Conservation (phyloP, 371 early-diverging fungal species). For the Saksenaea oblongispora region DNA sequence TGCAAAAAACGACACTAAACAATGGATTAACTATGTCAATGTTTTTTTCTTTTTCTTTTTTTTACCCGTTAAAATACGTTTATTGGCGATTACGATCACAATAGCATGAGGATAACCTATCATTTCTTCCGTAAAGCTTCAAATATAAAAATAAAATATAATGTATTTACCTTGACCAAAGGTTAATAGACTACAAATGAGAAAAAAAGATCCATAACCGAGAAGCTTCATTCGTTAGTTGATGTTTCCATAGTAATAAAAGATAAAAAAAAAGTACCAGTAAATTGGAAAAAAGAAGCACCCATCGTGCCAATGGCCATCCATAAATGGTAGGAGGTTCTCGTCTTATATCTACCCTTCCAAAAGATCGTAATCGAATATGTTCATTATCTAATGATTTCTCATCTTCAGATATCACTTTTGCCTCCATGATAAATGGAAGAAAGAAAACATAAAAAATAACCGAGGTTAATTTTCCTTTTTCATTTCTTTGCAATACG, state of each 20-base stretch:
- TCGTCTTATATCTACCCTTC: slow-evolving; percentile 10
- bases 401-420: background rate
- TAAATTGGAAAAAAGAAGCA: slow-evolving; percentile 12
- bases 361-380: slow-evolving; percentile 2
- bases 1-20: slow-evolving; percentile 15
- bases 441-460: background rate
- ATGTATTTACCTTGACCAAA: slow-evolving; percentile 14
- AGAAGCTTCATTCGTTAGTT: slow-evolving; percentile 9
- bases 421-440: background rate
- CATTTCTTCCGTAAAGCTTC: background rate
- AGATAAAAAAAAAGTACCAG: slow-evolving; percentile 9
- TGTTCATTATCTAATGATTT: background rate
- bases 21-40: too few species aligned
- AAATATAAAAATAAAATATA: background rate
- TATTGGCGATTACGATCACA: slow-evolving; percentile 17
- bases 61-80: slow-evolving; percentile 15
- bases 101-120: slow-evolving; percentile 17
- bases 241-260: background rate
- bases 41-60: too few species aligned
- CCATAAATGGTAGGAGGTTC: slow-evolving; percentile 12
- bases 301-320: slow-evolving; percentile 27
- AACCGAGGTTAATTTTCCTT: background rate
- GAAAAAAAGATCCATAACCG: slow-evolving; percentile 16
- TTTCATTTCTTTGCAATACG: background rate
- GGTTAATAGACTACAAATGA: slow-evolving; percentile 14